Conservation (phyloP, 768 basidiomycete genomes). For the Roridomyces roridus region DNA sequence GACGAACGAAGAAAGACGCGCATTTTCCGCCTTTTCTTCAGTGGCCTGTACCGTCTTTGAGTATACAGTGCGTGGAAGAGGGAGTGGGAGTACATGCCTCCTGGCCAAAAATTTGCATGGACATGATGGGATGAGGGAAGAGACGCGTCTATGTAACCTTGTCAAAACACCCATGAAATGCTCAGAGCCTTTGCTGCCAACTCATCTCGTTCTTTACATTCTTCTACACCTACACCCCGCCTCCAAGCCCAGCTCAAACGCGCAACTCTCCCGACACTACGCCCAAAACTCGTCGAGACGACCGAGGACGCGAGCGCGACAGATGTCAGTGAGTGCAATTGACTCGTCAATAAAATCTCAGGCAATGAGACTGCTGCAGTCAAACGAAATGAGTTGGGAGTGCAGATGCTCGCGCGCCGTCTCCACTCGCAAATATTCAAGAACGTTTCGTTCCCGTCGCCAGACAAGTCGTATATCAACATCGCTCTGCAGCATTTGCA, state of each 20-base stretch:
- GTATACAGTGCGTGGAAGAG: neutral
- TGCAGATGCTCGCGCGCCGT: constrained; percentile 86
- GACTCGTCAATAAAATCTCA: neutral
- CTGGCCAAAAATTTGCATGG: constrained; percentile 74
- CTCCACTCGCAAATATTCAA: constrained; percentile 86
- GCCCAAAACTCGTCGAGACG: neutral
- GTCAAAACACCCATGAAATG: too few relatives aligned
- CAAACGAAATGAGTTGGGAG: constrained; percentile 88
- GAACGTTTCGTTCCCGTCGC: constrained; percentile 65
- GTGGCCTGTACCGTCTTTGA: constrained; percentile 58
- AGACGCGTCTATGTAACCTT: constrained; percentile 15
- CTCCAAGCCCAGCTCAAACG: neutral
- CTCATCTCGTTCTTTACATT: constrained; percentile 14
- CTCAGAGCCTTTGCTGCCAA: constrained; percentile 10
- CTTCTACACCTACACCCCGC: neutral
- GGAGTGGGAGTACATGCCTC: constrained; percentile 45
- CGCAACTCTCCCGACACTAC: neutral
- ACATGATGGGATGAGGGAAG: constrained; percentile 48
- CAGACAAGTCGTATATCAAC: constrained; percentile 65
- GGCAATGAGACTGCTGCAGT: constrained; percentile 38
- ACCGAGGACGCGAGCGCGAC: constrained; percentile 8
- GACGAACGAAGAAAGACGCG: constrained; percentile 96
- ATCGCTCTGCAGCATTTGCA: constrained; percentile 83
- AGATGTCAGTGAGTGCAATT: constrained; percentile 6
- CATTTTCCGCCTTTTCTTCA: constrained; percentile 97